Evolutionary conservation across 306 rosid species (phyloP), one percentile per base, ranked within the genome.

Genomic region (Quercus alba): DNA sequence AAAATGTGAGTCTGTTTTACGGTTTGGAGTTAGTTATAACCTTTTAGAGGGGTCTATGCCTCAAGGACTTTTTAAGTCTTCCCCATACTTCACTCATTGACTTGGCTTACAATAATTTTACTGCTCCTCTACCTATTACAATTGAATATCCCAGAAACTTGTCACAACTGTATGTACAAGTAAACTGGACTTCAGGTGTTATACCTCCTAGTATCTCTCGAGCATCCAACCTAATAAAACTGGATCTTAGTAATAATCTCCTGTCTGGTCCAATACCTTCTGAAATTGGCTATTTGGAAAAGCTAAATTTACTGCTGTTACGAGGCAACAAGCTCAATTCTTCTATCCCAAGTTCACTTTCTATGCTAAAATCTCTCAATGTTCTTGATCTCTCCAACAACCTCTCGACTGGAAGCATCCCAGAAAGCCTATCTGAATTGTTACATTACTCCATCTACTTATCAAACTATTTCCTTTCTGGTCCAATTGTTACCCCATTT

Each of bases 381-480:
- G 94, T 96, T 83, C 99, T 96, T 70, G 98, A 93, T 75, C 93
- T 93, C 74, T 96, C 99, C 56, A 87, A 87, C 74, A 96, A 96
- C 77, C 90, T 77, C 4, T 77, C 93, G 76, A 90, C 97, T 0
- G 98, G 99, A 5, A 86, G 75, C 6, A 96, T 96, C 83, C 98
- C 97, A 25, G 99, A 91, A 31, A 93, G 93, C 54, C 91, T 93
- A 71, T 80, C 87, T 11, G 84, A 84, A 9, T 72, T 96, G 81
- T 64, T 96, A 20, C 98, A 97, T 4, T 93, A 90, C 77, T 96
- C 97, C 0, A 90, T 96, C 78, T 91, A 96, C 82, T 90, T 96
- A 81, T 90, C 99, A 10, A 88, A 90, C 75, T 91, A 96, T 66
- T 77, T 75, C 46, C 97, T 96, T 58, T 89, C 92, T 0, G 99